Evolutionary conservation across 164 flowering plant genomes (phyloP), one percentile per base, ranked within the genome.

Genomic region (Annona squamosa): DNA sequence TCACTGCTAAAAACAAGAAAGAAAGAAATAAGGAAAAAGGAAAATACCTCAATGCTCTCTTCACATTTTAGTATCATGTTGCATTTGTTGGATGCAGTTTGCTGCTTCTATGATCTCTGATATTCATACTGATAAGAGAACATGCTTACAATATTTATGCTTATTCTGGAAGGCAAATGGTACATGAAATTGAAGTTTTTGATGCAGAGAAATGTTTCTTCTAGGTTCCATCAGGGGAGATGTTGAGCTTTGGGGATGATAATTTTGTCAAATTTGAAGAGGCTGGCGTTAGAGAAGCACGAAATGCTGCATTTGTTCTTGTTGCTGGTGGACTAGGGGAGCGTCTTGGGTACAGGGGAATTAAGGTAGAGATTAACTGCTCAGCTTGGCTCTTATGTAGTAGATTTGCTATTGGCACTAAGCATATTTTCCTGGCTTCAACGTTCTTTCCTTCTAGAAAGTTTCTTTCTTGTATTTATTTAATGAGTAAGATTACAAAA

Each of bases 251-350:
- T 76, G 99, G 93, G 71, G 91, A 93, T 82, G 90, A 85, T 9
- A 85, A 73, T 73, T 93, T 93, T 71, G 74, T 89, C 76, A 85
- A 77, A 66, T 87, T 81, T 82, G 99, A 95, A 82, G 93, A 90
- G 75, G 79, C 81, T 67, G 98, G 99, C 4, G 72, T 93, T 63
- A 87, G 76, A 71, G 98, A 91, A 83, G 95, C 85, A 19, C 79
- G 76, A 75, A 87, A 87, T 78, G 97, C 98, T 81, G 97, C 93
- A 70, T 95, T 95, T 88, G 98, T 90, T 77, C 91, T 95, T 81
- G 99, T 95, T 82, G 99, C 99, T 3, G 98, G 99, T 70, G 99
- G 99, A 62, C 98, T 95, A 79, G 99, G 99, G 63, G 99, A 95
- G 72, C 98, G 99, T 75, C 96, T 95, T 75, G 99, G 99, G 57